A percentile compares a stretch with the other conserved stretches of the same genome.
These are phyloP conservation scores for Laetiporus sulphureus DNA, from an alignment of 1,284 basidiomycete genomes.

Conservation along the genomic window DNA sequence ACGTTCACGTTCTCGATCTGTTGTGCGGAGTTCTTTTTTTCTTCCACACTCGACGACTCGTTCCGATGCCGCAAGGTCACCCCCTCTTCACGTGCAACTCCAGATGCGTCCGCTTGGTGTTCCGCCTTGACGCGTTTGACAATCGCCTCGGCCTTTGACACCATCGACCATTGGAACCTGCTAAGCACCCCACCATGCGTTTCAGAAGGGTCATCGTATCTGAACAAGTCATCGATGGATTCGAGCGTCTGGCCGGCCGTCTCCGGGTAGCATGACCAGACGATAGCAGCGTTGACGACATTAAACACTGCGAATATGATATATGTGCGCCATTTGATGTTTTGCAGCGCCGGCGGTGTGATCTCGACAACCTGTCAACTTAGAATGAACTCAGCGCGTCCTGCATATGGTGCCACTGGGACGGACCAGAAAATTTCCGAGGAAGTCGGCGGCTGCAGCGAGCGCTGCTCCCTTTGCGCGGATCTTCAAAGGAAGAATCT, in stretches of 20 bases:
- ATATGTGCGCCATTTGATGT: conserved; percentile 41
- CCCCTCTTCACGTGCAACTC: neutral
- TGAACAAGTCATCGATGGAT: conserved; percentile 37
- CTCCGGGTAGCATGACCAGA: conserved; percentile 41
- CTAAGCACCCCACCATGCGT: neutral
- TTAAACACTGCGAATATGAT: conserved; percentile 43
- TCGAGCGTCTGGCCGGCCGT: conserved; percentile 37
- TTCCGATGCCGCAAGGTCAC: neutral
- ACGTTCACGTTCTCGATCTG: neutral
- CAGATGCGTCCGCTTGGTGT: neutral
- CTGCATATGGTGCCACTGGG: neutral
- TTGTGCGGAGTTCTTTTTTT: neutral
- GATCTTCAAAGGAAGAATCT: conserved; percentile 11
- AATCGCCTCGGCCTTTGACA: conserved; percentile 2
- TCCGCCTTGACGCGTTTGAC: conserved; percentile 1
- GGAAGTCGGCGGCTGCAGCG: conserved; percentile 9
- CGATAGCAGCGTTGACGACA: conserved; percentile 36
- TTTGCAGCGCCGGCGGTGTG: conserved; percentile 41
- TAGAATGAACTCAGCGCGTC: conserved; percentile 13
- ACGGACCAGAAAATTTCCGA: conserved; percentile 10
- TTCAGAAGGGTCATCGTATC: neutral
- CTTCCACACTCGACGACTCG: neutral
- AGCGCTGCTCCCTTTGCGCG: conserved; percentile 12
- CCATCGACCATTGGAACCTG: conserved; percentile 5
- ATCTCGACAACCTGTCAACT: conserved; percentile 40